A percentile compares a stretch with the other conserved stretches of the same genome.
Conservation (phyloP, 2,329 filamentous ascomycete species). For the Niveomyces coronatus region DNA sequence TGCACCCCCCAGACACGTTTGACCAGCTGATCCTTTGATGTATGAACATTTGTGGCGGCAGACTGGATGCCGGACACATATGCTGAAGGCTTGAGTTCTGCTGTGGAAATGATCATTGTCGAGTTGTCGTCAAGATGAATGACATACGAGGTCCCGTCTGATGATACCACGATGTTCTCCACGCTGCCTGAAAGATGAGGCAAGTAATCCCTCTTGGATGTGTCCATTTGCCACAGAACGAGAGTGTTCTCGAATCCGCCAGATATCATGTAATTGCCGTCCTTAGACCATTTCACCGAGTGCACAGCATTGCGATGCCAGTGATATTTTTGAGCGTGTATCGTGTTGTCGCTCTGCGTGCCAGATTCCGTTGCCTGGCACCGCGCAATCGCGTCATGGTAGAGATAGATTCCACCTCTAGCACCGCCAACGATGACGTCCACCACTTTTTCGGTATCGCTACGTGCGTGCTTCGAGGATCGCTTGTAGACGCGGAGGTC, state of each 20-base stretch:
- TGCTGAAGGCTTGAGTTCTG: conserved; percentile 74
- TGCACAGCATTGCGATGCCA: conserved; percentile 86
- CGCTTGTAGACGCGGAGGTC: conserved; percentile 43
- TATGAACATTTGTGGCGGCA: conserved; percentile 38
- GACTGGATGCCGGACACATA: conserved; percentile 78
- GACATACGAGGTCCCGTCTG: conserved; percentile 69
- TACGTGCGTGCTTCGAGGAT: conserved; percentile 15
- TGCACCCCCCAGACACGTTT: conserved; percentile 38
- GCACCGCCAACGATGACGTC: conserved; percentile 70
- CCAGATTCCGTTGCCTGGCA: conserved; percentile 35
- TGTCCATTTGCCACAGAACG: conserved; percentile 89
- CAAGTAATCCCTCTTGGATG: conserved; percentile 68
- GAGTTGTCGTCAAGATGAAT: conserved; percentile 88
- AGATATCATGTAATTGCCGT: conserved; percentile 95
- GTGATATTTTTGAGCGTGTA: conserved; percentile 60
- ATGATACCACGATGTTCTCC: conserved; percentile 74
- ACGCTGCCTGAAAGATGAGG: conserved; percentile 86
- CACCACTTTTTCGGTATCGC: conserved; percentile 32
- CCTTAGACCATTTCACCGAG: conserved; percentile 80
- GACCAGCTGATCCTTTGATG: conserved; percentile 43
- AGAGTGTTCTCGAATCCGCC: conserved; percentile 84
- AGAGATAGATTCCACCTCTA: conserved; percentile 70
- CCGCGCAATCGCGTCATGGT: conserved; percentile 59
- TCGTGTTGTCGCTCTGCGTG: conserved; percentile 33
- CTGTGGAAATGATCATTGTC: conserved; percentile 78